Evolutionary conservation across 352 stramenopile species (phyloP), one percentile per base, ranked within the genome.

Genomic region (Phytophthora sp.): DNA sequence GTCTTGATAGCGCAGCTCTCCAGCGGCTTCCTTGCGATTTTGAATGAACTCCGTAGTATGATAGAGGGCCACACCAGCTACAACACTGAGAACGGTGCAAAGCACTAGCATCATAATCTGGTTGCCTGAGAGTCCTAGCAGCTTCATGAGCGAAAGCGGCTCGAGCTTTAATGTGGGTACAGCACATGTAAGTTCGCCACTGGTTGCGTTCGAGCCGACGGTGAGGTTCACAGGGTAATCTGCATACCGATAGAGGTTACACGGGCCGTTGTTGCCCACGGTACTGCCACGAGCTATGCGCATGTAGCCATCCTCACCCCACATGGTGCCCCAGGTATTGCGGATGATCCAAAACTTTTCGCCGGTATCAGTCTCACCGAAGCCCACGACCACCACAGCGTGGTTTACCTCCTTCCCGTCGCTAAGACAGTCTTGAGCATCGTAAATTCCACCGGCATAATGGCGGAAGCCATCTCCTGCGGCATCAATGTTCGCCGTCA

Each of bases 301-400:
- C 75, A 95, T 94, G 63, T 92, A 87, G 44, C 87, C 87, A 36
- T 86, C 74, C 55, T 94, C 85, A 52, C 87, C 88, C 90, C 89
- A 96, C 84, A 96, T 95, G 1, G 84, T 87, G 0, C 90, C 89
- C 90, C 90, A 97, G 11, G 84, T 95, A 69, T 97, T 97, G 20
- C 91, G 91, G 21, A 97, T 74, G 52, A 95, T 79, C 90, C 90
- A 97, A 73, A 93, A 97, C 61, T 92, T 76, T 1, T 92, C 73
- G 1, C 86, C 88, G 11, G 67, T 59, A 2, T 76, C 72, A 1
- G 82, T 94, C 56, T 94, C 76, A 39, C 86, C 90, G 57, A 91
- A 97, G 7, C 90, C 90, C 7, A 95, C 86, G 24, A 94, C 35
- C 41, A 96, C 87, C 16, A 97, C 88, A 4, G 90, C 90, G 59